Percentiles rank a stretch among this genome's conserved stretches.
phyloP scores from a whole-genome alignment of 202 grass and related monocot species.

The Saccharum hybrid region DNA sequence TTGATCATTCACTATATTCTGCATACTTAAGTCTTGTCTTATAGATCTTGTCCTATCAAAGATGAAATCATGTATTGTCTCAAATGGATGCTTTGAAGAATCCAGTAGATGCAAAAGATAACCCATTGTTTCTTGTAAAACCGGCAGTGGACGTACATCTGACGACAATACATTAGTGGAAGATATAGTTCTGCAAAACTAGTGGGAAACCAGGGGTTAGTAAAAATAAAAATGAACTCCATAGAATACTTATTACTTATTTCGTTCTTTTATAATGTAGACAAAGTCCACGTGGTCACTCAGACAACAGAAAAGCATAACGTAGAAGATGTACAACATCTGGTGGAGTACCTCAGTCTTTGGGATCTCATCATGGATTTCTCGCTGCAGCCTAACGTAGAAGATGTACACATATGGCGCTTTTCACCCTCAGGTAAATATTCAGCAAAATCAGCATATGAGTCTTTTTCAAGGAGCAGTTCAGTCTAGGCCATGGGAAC shows the following conservation, averaged over 20 bases:
- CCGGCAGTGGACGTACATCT: constrained; percentile 77
- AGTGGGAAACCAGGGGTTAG: constrained; percentile 53
- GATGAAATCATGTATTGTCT: constrained; percentile 87
- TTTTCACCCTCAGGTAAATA: too few relatives aligned
- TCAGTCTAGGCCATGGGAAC: too few relatives aligned
- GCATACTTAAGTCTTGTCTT: constrained; percentile 84
- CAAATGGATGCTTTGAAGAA: constrained; percentile 65
- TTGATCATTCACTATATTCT: constrained; percentile 73
- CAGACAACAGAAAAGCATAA: constrained; percentile 18
- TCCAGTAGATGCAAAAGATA: constrained; percentile 74
- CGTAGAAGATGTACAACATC: too few relatives aligned
- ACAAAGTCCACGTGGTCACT: background rate
- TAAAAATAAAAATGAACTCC: constrained; percentile 40
- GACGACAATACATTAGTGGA: constrained; percentile 49
- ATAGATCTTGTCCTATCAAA: constrained; percentile 94
- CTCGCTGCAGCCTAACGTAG: too few relatives aligned
- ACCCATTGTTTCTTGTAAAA: constrained; percentile 71
- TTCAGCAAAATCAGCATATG: too few relatives aligned
- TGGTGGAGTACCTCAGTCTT: too few relatives aligned
- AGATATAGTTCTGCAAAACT: constrained; percentile 97
- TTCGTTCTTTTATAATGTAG: background rate
- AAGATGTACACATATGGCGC: too few relatives aligned
- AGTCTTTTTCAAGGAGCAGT: too few relatives aligned
- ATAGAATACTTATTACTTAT: background rate
- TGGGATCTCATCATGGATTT: too few relatives aligned